These are phyloP conservation scores for Solanum medicagineum DNA, from an alignment of 257 asterid species.

Conservation along the genomic window DNA sequence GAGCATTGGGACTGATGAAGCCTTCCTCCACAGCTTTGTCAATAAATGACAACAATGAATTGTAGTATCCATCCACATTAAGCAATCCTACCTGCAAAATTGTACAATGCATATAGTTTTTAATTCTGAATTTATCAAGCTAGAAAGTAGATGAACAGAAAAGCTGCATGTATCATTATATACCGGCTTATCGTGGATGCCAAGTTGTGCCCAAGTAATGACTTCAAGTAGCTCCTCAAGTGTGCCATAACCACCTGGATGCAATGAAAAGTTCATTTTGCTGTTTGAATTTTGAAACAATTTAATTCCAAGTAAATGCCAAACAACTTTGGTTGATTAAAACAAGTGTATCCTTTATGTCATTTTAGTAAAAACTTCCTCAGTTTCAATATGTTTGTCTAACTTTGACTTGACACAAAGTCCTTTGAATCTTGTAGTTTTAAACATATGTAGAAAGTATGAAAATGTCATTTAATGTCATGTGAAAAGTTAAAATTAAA, in stretches of 20 bases:
- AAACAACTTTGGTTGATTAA: neutral
- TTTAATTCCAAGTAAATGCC: neutral
- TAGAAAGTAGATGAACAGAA: neutral
- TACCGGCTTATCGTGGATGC: conserved; percentile 98
- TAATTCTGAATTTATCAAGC: neutral
- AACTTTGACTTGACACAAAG: neutral
- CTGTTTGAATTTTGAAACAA: neutral
- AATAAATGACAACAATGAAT: conserved; percentile 65
- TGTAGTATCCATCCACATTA: conserved; percentile 86
- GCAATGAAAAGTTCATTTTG: neutral
- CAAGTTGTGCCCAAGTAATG: conserved; percentile 98
- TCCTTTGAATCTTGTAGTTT: neutral
- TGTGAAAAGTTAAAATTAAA: neutral
- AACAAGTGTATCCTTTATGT: neutral
- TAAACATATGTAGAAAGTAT: neutral
- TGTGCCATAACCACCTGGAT: conserved; percentile 94
- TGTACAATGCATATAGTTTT: neutral
- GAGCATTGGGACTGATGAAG: conserved; percentile 74
- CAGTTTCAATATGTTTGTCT: neutral
- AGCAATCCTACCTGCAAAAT: conserved; percentile 74
- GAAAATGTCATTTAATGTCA: too few species aligned
- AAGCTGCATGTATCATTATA: neutral
- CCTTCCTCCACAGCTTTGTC: conserved; percentile 96
- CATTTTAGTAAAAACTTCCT: neutral
- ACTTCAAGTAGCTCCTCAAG: conserved; percentile 95